These are phyloP conservation scores for Hypomontagnella submonticulosa DNA, from an alignment of 495 filamentous ascomycete species.

Conservation along the genomic window DNA sequence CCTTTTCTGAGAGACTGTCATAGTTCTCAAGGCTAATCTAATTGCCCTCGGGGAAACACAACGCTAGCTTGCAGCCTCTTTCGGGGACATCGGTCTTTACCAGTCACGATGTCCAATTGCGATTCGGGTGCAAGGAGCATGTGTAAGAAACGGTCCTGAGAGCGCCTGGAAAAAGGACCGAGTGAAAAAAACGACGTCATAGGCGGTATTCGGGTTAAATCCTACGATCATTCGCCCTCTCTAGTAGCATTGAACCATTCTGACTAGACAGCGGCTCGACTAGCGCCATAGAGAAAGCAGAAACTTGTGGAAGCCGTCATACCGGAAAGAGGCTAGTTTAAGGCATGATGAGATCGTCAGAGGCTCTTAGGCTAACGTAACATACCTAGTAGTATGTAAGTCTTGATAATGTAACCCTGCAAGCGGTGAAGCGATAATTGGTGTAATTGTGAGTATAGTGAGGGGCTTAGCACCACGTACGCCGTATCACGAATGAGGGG, in stretches of 20 bases:
- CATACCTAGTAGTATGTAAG: no score
- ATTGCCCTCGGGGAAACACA: background rate
- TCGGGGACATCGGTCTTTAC: constrained; percentile 4
- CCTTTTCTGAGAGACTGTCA: constrained; percentile 5
- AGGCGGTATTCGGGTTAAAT: constrained; percentile 11
- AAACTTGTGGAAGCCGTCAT: constrained; percentile 15
- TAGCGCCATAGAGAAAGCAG: constrained; percentile 22
- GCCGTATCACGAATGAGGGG: background rate
- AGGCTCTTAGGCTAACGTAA: constrained; percentile 29
- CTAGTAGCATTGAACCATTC: background rate
- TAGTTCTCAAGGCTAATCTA: constrained; percentile 10
- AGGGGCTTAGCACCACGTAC: constrained; percentile 13
- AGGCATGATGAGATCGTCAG: constrained; percentile 41
- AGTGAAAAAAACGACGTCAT: constrained; percentile 37
- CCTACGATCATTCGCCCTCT: constrained; percentile 23
- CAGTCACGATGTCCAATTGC: constrained; percentile 33
- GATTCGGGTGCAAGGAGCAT: constrained; percentile 19
- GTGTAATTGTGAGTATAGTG: background rate
- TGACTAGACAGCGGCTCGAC: constrained; percentile 19
- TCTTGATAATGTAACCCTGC: constrained; percentile 17
- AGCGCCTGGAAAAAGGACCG: constrained; percentile 23
- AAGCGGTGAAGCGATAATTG: constrained; percentile 16
- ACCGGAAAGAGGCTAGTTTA: constrained; percentile 27
- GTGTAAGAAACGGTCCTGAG: constrained; percentile 26
- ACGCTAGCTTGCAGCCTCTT: constrained; percentile 17